Evolutionary conservation across 1,139 yeast species (phyloP).

Genomic region (Yamadazyma dushanensis): DNA sequence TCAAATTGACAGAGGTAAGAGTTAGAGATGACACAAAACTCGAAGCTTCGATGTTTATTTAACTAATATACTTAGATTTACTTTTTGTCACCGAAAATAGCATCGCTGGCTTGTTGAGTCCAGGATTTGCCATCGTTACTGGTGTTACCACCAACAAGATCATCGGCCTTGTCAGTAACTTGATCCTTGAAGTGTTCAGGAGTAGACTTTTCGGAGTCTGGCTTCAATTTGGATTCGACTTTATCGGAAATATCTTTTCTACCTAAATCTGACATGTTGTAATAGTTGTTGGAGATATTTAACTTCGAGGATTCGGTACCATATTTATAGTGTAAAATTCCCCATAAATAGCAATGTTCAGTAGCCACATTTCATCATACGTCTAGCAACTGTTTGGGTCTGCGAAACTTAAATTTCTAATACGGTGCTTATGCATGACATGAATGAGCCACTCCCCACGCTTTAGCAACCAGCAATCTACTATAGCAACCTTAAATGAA

Average conservation of each 20-base stretch:
- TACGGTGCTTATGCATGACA: too few species aligned
- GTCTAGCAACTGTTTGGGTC: too few species aligned
- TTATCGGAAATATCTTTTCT: slow-evolving; percentile 47
- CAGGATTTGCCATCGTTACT: slow-evolving; percentile 37
- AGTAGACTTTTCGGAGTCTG: slow-evolving; percentile 44
- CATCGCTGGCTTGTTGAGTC: slow-evolving; percentile 45
- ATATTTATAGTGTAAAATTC: too few species aligned
- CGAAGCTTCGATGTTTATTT: too few species aligned
- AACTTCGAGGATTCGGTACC: neutral
- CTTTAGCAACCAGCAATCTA: neutral
- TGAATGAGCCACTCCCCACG: neutral
- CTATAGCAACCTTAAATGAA: slow-evolving; percentile 15
- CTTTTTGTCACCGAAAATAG: slow-evolving; percentile 30
- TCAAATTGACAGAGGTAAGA: too few species aligned
- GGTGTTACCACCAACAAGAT: slow-evolving; percentile 35
- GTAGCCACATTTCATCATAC: neutral
- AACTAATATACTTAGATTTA: too few species aligned
- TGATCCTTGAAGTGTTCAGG: slow-evolving; percentile 38
- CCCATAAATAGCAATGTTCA: too few species aligned
- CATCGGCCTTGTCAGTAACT: slow-evolving; percentile 35
- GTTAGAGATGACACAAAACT: too few species aligned
- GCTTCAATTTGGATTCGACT: slow-evolving; percentile 36
- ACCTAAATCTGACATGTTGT: slow-evolving; percentile 43
- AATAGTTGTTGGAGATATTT: neutral
- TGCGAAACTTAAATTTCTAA: too few species aligned